Base-by-base conservation (phyloP, 2,329 filamentous ascomycete genomes). In the Bipolaris victoriae region DNA sequence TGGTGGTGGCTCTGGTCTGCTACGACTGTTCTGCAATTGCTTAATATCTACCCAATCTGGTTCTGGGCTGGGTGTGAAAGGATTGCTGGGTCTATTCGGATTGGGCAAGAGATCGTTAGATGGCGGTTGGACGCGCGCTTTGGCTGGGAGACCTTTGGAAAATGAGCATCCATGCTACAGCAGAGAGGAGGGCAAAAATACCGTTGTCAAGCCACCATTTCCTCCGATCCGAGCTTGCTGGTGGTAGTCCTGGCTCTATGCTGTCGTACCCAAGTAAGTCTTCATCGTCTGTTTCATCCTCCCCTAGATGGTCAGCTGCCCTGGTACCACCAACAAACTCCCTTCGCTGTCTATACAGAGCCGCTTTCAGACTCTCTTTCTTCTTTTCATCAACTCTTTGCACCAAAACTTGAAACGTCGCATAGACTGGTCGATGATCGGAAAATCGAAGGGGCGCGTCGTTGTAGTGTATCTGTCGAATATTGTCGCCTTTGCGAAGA, bases 391-490 rank as follows among this genome's bases (percentile, higher is more conserved):
- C 86, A 10, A 98, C 81, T 43, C 95, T 87, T 63, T 83, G 93
- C 50, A 98, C 89, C 1, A 83, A 86, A 76, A 93, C 96, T 64
- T 92, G 86, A 71, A 99, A 99, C 0, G 87, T 87, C 11, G 92
- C 93, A 77, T 91, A 97, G 0, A 99, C 94, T 1, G 95, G 95
- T n/a, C 93, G 86, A 76, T 99, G 95, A 71, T 99, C 95, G 0
- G 95, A 99, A 74, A 98, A 97, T 11, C 84, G 86, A 35, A 99
- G 81, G 29, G 91, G 88, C 3, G 93, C 92, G 51, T 86, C 89
- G 69, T 91, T 86, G 76, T 99, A 99, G 31, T 90, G 84, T 10
- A 90, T 81, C 73, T 98, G 95, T 40, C 88, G 87, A 35, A 99
- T 83, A 65, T 92, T 93, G 58, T 85, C 81, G 7, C 95, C 95